These are phyloP conservation scores for Actinomortierella ambigua DNA, from an alignment of 371 early-diverging fungal genomes.

Conservation along the genomic window DNA sequence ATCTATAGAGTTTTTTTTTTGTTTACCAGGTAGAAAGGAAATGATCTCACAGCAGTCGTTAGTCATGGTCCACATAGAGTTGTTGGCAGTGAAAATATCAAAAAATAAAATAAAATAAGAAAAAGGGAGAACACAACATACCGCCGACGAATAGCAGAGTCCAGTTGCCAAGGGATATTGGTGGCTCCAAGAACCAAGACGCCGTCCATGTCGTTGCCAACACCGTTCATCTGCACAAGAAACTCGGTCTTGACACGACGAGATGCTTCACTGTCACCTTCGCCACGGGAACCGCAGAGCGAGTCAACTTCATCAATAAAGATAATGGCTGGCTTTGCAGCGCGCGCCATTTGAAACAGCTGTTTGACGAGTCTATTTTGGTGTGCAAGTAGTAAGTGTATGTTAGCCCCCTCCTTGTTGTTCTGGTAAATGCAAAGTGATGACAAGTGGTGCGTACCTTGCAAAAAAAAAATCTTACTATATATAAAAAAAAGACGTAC, in stretches of 20 bases:
- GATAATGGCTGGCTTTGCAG: constrained; percentile 92
- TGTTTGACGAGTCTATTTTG: constrained; percentile 83
- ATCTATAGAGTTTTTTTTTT: constrained; percentile 66
- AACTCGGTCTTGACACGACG: constrained; percentile 96
- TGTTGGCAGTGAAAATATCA: not conserved
- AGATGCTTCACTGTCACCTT: constrained; percentile 95
- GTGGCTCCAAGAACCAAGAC: constrained; percentile 96
- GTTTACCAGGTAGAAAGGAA: too few relatives aligned
- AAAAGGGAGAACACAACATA: constrained; percentile 25
- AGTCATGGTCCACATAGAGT: too few relatives aligned
- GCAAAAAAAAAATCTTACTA: not conserved
- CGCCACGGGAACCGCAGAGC: constrained; percentile 91
- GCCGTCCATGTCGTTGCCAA: constrained; percentile 92
- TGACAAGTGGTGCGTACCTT: not conserved
- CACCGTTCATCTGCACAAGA: constrained; percentile 98
- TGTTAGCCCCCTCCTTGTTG: too few relatives aligned
- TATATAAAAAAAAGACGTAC: constrained; percentile 40
- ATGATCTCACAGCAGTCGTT: too few relatives aligned
- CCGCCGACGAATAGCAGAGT: constrained; percentile 92
- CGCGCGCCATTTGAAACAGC: constrained; percentile 93
- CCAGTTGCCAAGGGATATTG: constrained; percentile 97
- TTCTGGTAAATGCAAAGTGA: too few relatives aligned
- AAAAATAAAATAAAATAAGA: constrained; percentile 1
- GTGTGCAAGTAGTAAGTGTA: not conserved
- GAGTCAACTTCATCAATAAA: constrained; percentile 99